Base-by-base conservation (phyloP, 2,329 filamentous ascomycete species). In the Aspergillus uvarum region DNA sequence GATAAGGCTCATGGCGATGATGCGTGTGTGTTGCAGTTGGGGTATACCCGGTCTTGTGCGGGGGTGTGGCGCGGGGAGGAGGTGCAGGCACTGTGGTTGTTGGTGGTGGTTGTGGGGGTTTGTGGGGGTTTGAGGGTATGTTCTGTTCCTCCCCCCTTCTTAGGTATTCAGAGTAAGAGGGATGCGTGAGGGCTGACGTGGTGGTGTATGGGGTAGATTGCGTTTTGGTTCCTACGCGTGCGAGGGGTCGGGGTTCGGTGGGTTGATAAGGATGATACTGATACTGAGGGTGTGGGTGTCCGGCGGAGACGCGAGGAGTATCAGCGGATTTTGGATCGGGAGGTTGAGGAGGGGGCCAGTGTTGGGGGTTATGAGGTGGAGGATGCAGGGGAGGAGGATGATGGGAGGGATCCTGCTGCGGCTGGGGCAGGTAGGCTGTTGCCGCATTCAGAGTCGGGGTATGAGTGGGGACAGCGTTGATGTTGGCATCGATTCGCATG, bases 21-120 rank as follows among this genome's bases (percentile, higher is more conserved):
- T 49, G 69, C 72, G 0, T 77, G 75, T 61, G 71, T 74, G 42
- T 19, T 59, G 21, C 70, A 70, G 51, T 55, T 72, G 1, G 72
- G 72, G 12, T 77, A 76, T 61, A 54, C 44, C 12, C 63, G 61
- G 24, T 70, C 70, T 31, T 77, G 74, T 59, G 47, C 70, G 3
- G 65, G 47, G 14, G 68, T 67, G 14, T 76, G 73, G 75, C 16
- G 38, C 16, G 38, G 4, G n/a, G 38, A 44, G 16, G 38, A 44
- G 16, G 16, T 19, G 0, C 5, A 2, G 38, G 38, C 19, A 1
- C 3, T 44, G 14, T 44, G 38, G 38, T 7, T 44, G 1, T 7
- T 44, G 14, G 38, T 19, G 4, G 38, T 16, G 38, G 38, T 6
- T 1, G 4, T 44, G 6, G 38, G 14, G 1, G 14, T 44, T 44